A percentile compares a stretch with the other conserved stretches of the same genome.
These are phyloP conservation scores for Dendrothele bispora DNA, from an alignment of 768 basidiomycete genomes.

Conservation along the genomic window DNA sequence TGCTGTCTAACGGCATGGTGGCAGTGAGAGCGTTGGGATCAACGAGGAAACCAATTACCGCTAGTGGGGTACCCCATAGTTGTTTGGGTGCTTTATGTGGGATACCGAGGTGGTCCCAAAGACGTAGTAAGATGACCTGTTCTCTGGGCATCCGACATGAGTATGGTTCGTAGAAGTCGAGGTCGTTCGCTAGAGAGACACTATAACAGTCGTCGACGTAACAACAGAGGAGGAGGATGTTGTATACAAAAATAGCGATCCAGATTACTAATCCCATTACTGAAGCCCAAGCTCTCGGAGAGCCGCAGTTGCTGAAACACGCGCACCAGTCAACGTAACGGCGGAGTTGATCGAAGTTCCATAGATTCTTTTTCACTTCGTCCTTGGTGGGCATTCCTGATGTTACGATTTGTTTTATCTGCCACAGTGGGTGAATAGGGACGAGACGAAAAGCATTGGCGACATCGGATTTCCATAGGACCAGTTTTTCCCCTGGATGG, in stretches of 20 bases:
- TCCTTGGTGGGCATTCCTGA: slow-evolving; percentile 18
- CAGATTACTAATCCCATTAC: slow-evolving; percentile 27
- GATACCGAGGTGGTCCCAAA: slow-evolving; percentile 24
- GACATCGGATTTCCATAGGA: slow-evolving; percentile 38
- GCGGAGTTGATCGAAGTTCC: background rate
- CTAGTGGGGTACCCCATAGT: slow-evolving; percentile 13
- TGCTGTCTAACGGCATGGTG: slow-evolving; percentile 9
- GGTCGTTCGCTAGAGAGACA: slow-evolving; percentile 6
- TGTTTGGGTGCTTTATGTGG: slow-evolving; percentile 25
- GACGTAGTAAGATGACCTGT: slow-evolving; percentile 20
- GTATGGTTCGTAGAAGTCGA: slow-evolving; percentile 21
- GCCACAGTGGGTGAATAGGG: slow-evolving; percentile 39
- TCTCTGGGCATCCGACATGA: slow-evolving; percentile 15
- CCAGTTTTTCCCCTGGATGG: too few species aligned
- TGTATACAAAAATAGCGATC: slow-evolving; percentile 21
- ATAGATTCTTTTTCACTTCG: background rate
- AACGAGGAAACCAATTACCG: slow-evolving; percentile 30
- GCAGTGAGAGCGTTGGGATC: slow-evolving; percentile 22
- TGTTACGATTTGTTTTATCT: slow-evolving; percentile 35
- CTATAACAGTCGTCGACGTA: slow-evolving; percentile 30
- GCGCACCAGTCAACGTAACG: slow-evolving; percentile 22
- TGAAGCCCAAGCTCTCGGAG: slow-evolving; percentile 15
- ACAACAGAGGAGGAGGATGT: slow-evolving; percentile 12
- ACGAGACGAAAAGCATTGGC: slow-evolving; percentile 32
- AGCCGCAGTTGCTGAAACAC: slow-evolving; percentile 19